phyloP scores from a whole-genome alignment of 208 protist genomes.

The Tritrichomonas musculus region DNA sequence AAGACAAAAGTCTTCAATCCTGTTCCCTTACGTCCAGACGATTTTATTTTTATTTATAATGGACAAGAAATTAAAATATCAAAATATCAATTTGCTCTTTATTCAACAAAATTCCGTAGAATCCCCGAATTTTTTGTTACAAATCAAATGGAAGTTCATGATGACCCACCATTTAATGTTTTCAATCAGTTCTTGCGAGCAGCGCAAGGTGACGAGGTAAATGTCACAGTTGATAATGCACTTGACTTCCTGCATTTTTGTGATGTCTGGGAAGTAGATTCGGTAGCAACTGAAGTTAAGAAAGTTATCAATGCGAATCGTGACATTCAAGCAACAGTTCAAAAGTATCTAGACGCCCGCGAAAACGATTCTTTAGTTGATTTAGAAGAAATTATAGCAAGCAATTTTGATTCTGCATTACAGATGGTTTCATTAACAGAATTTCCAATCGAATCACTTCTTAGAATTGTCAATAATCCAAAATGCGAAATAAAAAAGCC shows the following conservation, averaged over 20 bases:
- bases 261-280: not conserved
- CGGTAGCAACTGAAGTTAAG: not conserved
- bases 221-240: not conserved
- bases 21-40: no score
- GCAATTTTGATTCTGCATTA: no score
- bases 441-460: no score
- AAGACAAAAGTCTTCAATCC: no score
- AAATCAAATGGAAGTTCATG: not conserved
- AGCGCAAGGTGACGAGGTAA: not conserved
- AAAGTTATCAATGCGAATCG: not conserved
- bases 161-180: not conserved
- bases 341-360: no score
- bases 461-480: no score
- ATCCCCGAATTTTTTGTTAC: not conserved
- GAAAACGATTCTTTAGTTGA: no score
- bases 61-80: not conserved
- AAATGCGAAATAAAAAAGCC: no score
- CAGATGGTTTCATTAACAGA: no score
- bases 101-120: not conserved
- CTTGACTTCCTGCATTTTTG: not conserved
- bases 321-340: no score
- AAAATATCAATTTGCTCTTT: not conserved
- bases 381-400: no score
- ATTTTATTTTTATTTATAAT: not conserved
- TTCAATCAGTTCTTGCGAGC: not conserved